These are phyloP conservation scores for Candida gigantensis DNA, from an alignment of 1,139 yeast species.

Conservation along the genomic window DNA sequence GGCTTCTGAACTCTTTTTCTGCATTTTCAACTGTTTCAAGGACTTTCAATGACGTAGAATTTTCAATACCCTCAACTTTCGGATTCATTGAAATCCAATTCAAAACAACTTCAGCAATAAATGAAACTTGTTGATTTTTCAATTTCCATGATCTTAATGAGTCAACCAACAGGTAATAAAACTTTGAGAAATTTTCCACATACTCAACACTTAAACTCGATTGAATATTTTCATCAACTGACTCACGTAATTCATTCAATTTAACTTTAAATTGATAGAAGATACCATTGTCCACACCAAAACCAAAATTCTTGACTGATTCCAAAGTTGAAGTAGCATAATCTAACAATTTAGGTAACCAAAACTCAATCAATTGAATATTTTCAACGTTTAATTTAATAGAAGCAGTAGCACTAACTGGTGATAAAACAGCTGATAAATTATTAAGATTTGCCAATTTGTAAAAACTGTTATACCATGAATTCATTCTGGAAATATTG, in stretches of 20 bases:
- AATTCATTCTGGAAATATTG: conserved; percentile 15
- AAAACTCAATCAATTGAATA: conserved; percentile 23
- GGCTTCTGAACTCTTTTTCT: conserved; percentile 49
- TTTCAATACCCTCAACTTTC: conserved; percentile 19
- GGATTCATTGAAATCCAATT: conserved; percentile 35
- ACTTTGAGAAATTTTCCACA: conserved; percentile 23
- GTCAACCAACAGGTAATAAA: conserved; percentile 19
- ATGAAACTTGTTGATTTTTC: conserved; percentile 29
- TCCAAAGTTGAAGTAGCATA: conserved; percentile 42
- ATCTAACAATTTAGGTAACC: conserved; percentile 54
- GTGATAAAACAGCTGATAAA: conserved; percentile 11
- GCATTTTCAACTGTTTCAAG: conserved; percentile 34
- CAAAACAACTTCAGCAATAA: conserved; percentile 48
- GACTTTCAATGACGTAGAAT: conserved; percentile 25
- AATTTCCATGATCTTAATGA: conserved; percentile 31
- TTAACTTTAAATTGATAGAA: conserved; percentile 25
- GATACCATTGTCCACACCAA: conserved; percentile 13
- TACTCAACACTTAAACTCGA: conserved; percentile 18
- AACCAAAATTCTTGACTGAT: conserved; percentile 19
- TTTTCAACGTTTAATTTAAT: conserved; percentile 19
- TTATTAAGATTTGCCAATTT: conserved; percentile 19
- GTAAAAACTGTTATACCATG: conserved; percentile 18
- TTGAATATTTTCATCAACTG: conserved; percentile 15
- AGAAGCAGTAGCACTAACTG: conserved; percentile 22
- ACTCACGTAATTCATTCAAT: conserved; percentile 16